Evolutionary conservation across 2,329 filamentous ascomycete genomes (phyloP).

Genomic region (Myriosclerotinia scirpicola): DNA sequence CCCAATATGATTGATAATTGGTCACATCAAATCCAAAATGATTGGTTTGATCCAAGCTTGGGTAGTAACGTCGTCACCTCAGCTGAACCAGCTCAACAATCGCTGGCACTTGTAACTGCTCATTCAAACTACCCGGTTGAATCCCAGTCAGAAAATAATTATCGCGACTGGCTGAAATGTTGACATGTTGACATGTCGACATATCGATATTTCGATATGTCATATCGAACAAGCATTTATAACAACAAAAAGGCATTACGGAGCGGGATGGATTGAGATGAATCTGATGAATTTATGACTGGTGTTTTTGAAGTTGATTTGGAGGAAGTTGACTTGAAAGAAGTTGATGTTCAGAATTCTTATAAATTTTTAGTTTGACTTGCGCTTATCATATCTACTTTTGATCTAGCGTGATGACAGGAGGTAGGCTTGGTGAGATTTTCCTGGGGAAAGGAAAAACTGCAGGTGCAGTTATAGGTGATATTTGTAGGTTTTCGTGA

Average conservation of each 20-base stretch:
- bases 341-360: not conserved
- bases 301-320: not conserved
- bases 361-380: not conserved
- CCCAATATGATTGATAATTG: conserved; percentile 7
- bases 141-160: not conserved
- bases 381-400: conserved; percentile 1
- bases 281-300: conserved; percentile 7
- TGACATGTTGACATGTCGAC: not conserved
- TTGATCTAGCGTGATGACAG: not conserved
- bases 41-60: not conserved
- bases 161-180: not conserved
- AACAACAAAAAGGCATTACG: not conserved
- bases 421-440: not conserved
- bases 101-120: conserved; percentile 1
- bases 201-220: too few species aligned
- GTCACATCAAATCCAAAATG: not conserved
- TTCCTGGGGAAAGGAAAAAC: not conserved
- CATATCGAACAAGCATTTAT: too few species aligned
- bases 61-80: not conserved
- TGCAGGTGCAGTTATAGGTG: not conserved
- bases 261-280: not conserved
- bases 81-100: conserved; percentile 9
- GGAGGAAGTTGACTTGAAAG: not conserved
- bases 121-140: not conserved
- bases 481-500: not conserved